Base-by-base conservation (phyloP, 495 filamentous ascomycete genomes). In the Glarea lozoyensis region DNA sequence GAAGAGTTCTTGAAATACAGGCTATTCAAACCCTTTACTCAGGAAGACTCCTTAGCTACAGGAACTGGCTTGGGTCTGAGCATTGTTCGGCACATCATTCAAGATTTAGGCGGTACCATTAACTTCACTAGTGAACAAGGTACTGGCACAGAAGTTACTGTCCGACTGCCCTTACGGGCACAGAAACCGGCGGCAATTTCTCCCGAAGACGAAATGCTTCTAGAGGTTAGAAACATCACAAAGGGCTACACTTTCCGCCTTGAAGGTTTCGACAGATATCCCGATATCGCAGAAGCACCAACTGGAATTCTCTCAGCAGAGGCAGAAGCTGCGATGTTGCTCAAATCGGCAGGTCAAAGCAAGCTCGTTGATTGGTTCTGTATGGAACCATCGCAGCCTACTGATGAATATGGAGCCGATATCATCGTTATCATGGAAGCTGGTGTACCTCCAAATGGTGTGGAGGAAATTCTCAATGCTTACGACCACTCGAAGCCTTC, bases 51-150 rank as follows among this genome's bases (percentile, higher is more conserved):
- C 1, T 65, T 84, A 10, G 68, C 75, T 0, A 67, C 74, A 9
- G 85, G 85, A 10, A 76, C 81, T 5, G 84, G 85, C 1, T 67
- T 86, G 1, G 82, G 82, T 0, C 67, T 88, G 24, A 76, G 73
- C 32, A 78, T 88, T 37, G 77, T 86, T 0, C 72, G 72, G 16
- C 79, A 84, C 38, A 70, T 88, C 9, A 65, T 84, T 3, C 66
- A 62, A 21, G 70, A 68, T 25, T 62, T 88, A 1, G 66, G 68
- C 4, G 79, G 84, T 0, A 59, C 65, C 3, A 72, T 88, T 25
- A 65, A 72, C 2, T 66, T 88, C 9, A 62, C 66, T 9, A 82
- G 77, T 42, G 62, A 73, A 17, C 46, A 64, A 7, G 75, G 69
- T 0, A 59, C 63, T 3, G 81, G 82, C 0, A 84, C 81, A 0